These are phyloP conservation scores for Drosera capensis DNA, from an alignment of 148 eudicot genomes.

Conservation along the genomic window DNA sequence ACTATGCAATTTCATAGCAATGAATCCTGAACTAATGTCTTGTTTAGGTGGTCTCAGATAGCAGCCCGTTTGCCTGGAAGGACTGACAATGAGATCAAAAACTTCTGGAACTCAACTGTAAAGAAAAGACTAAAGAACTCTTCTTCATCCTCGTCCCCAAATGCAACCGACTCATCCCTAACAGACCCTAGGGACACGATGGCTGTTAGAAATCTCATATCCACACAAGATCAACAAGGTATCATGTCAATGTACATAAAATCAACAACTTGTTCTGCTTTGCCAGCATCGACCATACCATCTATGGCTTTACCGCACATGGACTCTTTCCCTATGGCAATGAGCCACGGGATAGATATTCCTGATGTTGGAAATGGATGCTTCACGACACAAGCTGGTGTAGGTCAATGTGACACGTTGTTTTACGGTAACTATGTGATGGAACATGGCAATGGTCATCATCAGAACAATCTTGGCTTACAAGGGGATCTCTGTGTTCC, in stretches of 20 bases:
- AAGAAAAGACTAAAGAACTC: conserved; percentile 41
- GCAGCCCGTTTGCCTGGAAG: conserved; percentile 70
- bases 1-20: background rate
- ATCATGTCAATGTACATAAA: conserved; percentile 18
- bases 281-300: background rate
- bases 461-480: conserved; percentile 15
- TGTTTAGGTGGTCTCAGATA: conserved; percentile 67
- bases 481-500: conserved; percentile 26
- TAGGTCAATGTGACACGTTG: conserved; percentile 2
- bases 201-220: background rate
- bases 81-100: conserved; percentile 69
- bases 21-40: background rate
- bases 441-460: background rate
- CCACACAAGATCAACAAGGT: conserved; percentile 20
- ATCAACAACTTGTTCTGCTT: conserved; percentile 14
- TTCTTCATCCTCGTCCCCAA: conserved; percentile 16
- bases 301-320: conserved; percentile 2
- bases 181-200: conserved; percentile 5
- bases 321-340: conserved; percentile 17
- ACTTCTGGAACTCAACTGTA: conserved; percentile 57
- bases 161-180: conserved; percentile 12
- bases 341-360: conserved; percentile 7
- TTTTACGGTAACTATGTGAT: conserved; percentile 13
- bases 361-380: background rate
- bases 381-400: conserved; percentile 10